Percentiles rank a stretch among this genome's conserved stretches.
These are phyloP conservation scores for Urtica urens DNA, from an alignment of 306 rosid species.

Conservation along the genomic window DNA sequence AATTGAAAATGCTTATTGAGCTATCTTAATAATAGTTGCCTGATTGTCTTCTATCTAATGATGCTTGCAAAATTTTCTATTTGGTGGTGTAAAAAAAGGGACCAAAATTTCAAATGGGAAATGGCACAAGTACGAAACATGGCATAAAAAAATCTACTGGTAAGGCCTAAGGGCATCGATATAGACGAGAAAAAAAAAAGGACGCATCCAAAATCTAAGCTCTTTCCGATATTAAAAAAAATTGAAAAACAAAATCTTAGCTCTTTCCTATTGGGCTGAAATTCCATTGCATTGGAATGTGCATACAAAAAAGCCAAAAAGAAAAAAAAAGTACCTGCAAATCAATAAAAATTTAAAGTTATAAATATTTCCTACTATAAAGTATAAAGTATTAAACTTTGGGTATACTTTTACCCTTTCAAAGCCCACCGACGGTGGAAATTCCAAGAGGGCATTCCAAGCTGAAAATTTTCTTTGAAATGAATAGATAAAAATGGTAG, in stretches of 20 bases:
- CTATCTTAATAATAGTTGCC: not conserved
- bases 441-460: no score
- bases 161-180: conserved; percentile 5
- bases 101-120: not conserved
- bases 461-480: no score
- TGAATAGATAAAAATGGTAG: not conserved
- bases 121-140: conserved; percentile 5
- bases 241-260: not conserved
- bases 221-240: no score
- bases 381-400: no score
- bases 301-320: not conserved
- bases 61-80: not conserved
- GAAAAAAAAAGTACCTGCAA: conserved; percentile 19
- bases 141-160: conserved; percentile 9
- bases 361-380: no score
- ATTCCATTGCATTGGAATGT: conserved; percentile 7
- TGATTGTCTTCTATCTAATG: not conserved
- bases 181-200: not conserved
- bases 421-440: no score
- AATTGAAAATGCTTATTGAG: not conserved
- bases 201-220: conserved; percentile 1
- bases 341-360: no score
- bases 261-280: not conserved
- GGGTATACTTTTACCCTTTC: no score
- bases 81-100: not conserved